A percentile compares a stretch with the other conserved stretches of the same genome.
phyloP scores from a whole-genome alignment of 2,329 filamentous ascomycete genomes.

The Aspergillus brasiliensis region DNA sequence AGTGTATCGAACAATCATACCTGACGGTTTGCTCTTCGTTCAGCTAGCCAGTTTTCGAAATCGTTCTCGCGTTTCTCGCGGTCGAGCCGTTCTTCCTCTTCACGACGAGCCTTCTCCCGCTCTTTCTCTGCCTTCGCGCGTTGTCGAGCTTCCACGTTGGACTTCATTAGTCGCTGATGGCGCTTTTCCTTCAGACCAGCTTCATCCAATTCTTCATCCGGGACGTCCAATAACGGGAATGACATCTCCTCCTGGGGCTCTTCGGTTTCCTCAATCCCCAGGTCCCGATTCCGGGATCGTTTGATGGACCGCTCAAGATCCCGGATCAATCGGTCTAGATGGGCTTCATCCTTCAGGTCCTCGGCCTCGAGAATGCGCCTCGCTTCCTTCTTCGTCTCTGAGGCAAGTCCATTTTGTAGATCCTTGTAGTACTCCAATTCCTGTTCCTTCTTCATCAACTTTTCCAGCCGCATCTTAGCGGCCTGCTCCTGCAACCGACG shows the following conservation, averaged over 20 bases:
- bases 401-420: constrained; percentile 70
- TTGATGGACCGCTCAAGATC: constrained; percentile 90
- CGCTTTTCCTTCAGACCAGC: constrained; percentile 88
- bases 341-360: constrained; percentile 87
- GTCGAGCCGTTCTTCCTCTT: constrained; percentile 81
- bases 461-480: constrained; percentile 94
- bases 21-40: constrained; percentile 72
- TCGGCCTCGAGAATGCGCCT: constrained; percentile 83
- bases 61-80: constrained; percentile 80
- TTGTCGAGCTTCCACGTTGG: constrained; percentile 87
- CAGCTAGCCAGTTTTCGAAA: constrained; percentile 82
- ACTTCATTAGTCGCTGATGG: constrained; percentile 89
- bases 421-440: constrained; percentile 93
- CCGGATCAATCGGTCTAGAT: constrained; percentile 79
- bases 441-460: constrained; percentile 92
- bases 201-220: constrained; percentile 92
- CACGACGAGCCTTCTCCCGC: constrained; percentile 79
- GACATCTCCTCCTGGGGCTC: constrained; percentile 77
- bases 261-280: constrained; percentile 79
- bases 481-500: constrained; percentile 91
- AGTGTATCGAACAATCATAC: constrained; percentile 27
- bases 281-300: constrained; percentile 88
- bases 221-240: constrained; percentile 84
- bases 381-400: constrained; percentile 87
- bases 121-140: constrained; percentile 97